These are phyloP conservation scores for Aspergillus hiratsukae DNA, from an alignment of 2,329 filamentous ascomycete species.

Conservation along the genomic window DNA sequence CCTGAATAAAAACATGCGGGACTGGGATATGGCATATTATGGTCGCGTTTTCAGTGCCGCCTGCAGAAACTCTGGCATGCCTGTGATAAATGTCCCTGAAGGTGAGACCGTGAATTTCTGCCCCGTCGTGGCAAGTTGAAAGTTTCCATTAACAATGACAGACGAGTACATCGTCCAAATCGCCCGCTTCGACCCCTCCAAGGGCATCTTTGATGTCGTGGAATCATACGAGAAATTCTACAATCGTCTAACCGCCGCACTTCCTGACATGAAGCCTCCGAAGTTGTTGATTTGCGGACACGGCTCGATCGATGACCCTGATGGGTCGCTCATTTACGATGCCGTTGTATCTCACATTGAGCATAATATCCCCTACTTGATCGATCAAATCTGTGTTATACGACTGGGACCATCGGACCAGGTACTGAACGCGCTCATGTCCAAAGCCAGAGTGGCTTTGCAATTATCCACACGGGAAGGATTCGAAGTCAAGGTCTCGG, in stretches of 20 bases:
- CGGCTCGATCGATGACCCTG: slow-evolving; percentile 75
- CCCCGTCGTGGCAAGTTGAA: background rate
- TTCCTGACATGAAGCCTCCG: slow-evolving; percentile 53
- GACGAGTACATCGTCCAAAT: slow-evolving; percentile 75
- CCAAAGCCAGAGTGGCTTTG: slow-evolving; percentile 66
- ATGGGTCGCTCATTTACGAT: slow-evolving; percentile 68
- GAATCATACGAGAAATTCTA: slow-evolving; percentile 70
- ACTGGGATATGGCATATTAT: slow-evolving; percentile 70
- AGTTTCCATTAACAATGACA: slow-evolving; percentile 44
- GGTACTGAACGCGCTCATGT: slow-evolving; percentile 70
- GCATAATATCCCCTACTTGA: slow-evolving; percentile 57
- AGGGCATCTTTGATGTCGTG: slow-evolving; percentile 74
- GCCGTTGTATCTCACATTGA: slow-evolving; percentile 66
- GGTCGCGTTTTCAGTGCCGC: slow-evolving; percentile 66
- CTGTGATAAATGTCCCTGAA: slow-evolving; percentile 37
- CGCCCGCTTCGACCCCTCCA: slow-evolving; percentile 77
- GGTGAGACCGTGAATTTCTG: slow-evolving; percentile 16
- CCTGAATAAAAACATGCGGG: slow-evolving; percentile 68
- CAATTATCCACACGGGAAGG: slow-evolving; percentile 79
- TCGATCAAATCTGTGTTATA: slow-evolving; percentile 66
- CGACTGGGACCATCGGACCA: slow-evolving; percentile 74
- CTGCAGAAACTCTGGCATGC: slow-evolving; percentile 53
- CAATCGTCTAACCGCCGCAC: slow-evolving; percentile 51
- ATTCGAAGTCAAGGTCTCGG: slow-evolving; percentile 82
- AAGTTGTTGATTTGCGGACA: slow-evolving; percentile 74